Base-by-base conservation (phyloP, 225 moss, liverwort and hornwort species). In the Lunularia cruciata region DNA sequence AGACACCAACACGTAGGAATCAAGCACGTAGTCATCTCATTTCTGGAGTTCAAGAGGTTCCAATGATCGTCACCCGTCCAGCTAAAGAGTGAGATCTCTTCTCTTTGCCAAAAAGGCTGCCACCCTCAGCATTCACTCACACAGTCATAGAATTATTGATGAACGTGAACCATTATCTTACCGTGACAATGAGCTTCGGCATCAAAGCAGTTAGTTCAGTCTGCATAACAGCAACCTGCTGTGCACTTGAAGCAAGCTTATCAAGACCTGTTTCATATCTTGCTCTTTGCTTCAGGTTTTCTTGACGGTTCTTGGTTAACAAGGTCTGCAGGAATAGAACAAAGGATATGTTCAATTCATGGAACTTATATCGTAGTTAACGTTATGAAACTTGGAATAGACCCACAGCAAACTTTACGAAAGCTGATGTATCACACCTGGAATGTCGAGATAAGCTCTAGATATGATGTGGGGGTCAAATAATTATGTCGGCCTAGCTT, bases 161-260 rank as follows among this genome's bases (percentile, higher is more conserved):
- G n/a, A n/a, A n/a, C n/a, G n/a, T n/a, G n/a, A n/a, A n/a, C n/a
- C n/a, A n/a, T n/a, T 54, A 26, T 23, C 69, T 51, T 71, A 95
- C 95, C 26, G 90, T 95, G 33, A 87, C 54, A 12, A 92, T 84
- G 14, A 95, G 88, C 79, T 92, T 92, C 0, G 95, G 95, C 95
- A 90, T 95, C 16, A 95, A 83, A 20, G 88, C 75, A 11, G 84
- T 92, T 10, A 95, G 90, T 56, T 92, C 90, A 33, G 18, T 79
- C 77, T 92, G 92, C 95, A 95, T 95, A 8, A 87, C 12, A 23
- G 86, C 82, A 73, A 95, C 92, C 84, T 95, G 87, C 72, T 86
- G 81, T 1, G 92, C 85, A 75, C 95, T 95, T 13, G 92, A 88
- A 31, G 95, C 84, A 20, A 95, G 63, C 71, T 95, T 95, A 45